phyloP scores from a whole-genome alignment of 106 monocot species.

The Phalaenopsis equestris region DNA sequence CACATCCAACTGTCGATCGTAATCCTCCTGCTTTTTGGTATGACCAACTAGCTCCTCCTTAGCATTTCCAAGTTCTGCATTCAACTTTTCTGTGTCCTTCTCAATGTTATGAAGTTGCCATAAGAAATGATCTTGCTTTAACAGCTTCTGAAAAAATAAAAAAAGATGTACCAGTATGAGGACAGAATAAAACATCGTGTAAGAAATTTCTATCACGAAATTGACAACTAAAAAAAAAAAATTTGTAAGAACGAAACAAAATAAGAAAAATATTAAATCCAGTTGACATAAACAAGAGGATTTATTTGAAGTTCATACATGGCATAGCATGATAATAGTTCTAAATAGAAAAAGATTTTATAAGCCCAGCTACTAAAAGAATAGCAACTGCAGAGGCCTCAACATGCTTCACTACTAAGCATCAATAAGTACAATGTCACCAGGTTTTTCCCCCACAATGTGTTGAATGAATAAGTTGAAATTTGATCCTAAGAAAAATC shows the following conservation, averaged over 20 bases:
- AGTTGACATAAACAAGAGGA: neutral
- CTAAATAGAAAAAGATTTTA: neutral
- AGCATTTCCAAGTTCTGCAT: constrained; percentile 59
- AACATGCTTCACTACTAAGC: neutral
- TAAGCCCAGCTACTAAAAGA: neutral
- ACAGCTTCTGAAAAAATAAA: constrained; percentile 48
- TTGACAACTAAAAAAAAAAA: neutral
- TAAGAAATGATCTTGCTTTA: constrained; percentile 77
- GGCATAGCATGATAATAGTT: neutral
- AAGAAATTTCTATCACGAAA: neutral
- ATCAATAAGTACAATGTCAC: no score
- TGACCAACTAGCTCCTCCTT: constrained; percentile 32
- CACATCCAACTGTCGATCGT: constrained; percentile 34
- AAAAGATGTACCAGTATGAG: neutral
- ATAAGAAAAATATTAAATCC: neutral
- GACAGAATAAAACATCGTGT: neutral
- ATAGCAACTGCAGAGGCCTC: neutral
- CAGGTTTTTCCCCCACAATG: no score
- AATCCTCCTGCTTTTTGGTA: constrained; percentile 33
- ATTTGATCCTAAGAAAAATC: no score
- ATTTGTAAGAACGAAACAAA: neutral
- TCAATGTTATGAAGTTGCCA: constrained; percentile 85
- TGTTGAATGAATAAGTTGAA: no score
- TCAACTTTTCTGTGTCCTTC: constrained; percentile 56
- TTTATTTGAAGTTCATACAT: neutral